phyloP scores from a whole-genome alignment of 148 eudicot species.

The Fagopyrum tataricum region DNA sequence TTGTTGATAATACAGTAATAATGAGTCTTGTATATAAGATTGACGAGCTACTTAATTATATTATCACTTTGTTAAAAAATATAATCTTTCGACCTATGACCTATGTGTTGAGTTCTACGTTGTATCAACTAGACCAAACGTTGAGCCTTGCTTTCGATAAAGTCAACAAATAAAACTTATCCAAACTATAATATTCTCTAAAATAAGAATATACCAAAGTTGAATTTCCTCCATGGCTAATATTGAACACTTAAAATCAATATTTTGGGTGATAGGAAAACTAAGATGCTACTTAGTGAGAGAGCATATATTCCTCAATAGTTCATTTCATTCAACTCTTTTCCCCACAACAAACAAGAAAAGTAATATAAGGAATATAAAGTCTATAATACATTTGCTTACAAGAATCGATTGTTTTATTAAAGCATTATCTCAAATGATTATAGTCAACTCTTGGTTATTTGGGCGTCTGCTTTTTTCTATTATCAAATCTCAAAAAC shows the following conservation, averaged over 20 bases:
- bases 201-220: background rate
- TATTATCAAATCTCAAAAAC: background rate
- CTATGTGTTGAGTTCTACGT: background rate
- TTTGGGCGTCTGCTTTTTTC: background rate
- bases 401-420: background rate
- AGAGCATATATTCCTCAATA: slow-evolving; percentile 1
- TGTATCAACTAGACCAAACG: background rate
- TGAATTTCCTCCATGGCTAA: background rate
- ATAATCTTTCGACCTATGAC: no score
- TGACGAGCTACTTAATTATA: no score
- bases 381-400: background rate
- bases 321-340: background rate
- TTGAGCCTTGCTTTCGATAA: background rate
- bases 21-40: no score
- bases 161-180: background rate
- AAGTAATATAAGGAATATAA: background rate
- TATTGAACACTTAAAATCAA: background rate
- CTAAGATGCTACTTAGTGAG: slow-evolving; percentile 7
- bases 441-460: background rate
- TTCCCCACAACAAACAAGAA: background rate
- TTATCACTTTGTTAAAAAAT: no score
- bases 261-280: slow-evolving; percentile 9
- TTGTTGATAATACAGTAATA: no score
- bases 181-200: background rate
- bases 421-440: background rate